phyloP scores from a whole-genome alignment of 1,284 basidiomycete genomes.

The Spongispora temasekensis region DNA sequence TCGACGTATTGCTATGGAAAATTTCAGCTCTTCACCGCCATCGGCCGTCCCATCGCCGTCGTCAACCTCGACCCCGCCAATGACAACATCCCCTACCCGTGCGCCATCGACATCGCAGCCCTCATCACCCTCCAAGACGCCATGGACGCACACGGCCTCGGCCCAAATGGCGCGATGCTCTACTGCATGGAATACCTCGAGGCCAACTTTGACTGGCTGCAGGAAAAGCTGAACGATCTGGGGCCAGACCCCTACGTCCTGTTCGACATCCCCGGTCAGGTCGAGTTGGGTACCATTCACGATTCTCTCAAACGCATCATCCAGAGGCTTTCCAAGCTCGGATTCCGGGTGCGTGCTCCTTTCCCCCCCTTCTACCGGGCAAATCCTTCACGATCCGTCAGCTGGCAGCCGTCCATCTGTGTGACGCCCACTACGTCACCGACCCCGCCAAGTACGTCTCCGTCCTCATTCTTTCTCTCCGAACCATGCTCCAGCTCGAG shows the following conservation, averaged over 20 bases:
- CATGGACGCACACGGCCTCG: constrained; percentile 85
- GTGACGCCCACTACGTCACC: constrained; percentile 96
- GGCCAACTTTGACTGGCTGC: constrained; percentile 94
- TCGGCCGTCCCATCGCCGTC: constrained; percentile 83
- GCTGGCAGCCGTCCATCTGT: constrained; percentile 94
- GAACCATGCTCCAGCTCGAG: constrained; percentile 98
- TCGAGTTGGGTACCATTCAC: constrained; percentile 97
- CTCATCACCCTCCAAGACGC: constrained; percentile 89
- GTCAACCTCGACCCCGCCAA: constrained; percentile 98
- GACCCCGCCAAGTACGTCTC: constrained; percentile 96
- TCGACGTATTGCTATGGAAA: constrained; percentile 94
- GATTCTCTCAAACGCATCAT: constrained; percentile 81
- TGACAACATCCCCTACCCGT: constrained; percentile 87
- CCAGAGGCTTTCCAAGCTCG: constrained; percentile 65
- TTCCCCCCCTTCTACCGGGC: neutral
- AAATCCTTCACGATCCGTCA: constrained; percentile 36
- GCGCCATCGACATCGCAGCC: constrained; percentile 82
- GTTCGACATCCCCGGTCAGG: constrained; percentile 97
- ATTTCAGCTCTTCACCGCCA: constrained; percentile 87
- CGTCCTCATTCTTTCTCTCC: constrained; percentile 86
- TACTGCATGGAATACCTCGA: constrained; percentile 99
- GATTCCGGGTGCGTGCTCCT: constrained; percentile 77
- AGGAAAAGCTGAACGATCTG: constrained; percentile 68
- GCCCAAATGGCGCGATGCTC: constrained; percentile 96
- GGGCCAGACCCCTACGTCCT: constrained; percentile 82